Conservation (phyloP, 495 filamentous ascomycete species). For the Talaromyces nanjingensis region DNA sequence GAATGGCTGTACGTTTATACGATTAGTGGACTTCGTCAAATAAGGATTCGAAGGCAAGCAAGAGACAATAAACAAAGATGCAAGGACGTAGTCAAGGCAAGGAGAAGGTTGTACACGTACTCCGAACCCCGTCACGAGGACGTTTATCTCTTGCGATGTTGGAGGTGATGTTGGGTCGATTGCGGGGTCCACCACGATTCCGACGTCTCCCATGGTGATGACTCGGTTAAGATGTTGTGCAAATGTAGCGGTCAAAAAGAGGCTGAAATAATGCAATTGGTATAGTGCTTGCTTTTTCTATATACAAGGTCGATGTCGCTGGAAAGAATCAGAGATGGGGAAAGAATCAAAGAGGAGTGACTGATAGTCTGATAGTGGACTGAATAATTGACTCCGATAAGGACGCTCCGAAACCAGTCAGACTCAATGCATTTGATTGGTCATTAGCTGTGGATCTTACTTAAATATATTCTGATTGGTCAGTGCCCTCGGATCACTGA, state of each 20-base stretch:
- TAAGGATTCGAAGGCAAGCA: background rate
- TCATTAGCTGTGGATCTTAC: background rate
- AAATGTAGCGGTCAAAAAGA: slow-evolving; percentile 7
- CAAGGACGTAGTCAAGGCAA: slow-evolving; percentile 10
- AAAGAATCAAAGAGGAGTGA: background rate
- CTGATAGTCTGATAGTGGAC: too few relatives aligned
- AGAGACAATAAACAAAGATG: background rate
- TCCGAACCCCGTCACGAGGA: slow-evolving; percentile 67
- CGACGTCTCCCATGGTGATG: slow-evolving; percentile 34
- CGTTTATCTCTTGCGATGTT: slow-evolving; percentile 45
- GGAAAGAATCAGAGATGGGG: background rate
- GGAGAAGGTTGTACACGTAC: slow-evolving; percentile 38
- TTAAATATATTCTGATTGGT: background rate
- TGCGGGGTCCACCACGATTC: slow-evolving; percentile 17
- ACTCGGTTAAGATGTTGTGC: background rate
- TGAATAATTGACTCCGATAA: background rate
- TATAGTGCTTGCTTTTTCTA: background rate
- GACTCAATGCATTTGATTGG: background rate
- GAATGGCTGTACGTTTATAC: slow-evolving; percentile 49
- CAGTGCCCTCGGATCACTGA: background rate
- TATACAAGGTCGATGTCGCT: background rate
- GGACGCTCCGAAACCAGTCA: background rate
- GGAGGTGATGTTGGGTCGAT: slow-evolving; percentile 12
- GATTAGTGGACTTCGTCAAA: background rate
- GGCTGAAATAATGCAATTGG: background rate